Base-by-base conservation (phyloP, 1,284 basidiomycete species). In the Boletus semigastroideus region DNA sequence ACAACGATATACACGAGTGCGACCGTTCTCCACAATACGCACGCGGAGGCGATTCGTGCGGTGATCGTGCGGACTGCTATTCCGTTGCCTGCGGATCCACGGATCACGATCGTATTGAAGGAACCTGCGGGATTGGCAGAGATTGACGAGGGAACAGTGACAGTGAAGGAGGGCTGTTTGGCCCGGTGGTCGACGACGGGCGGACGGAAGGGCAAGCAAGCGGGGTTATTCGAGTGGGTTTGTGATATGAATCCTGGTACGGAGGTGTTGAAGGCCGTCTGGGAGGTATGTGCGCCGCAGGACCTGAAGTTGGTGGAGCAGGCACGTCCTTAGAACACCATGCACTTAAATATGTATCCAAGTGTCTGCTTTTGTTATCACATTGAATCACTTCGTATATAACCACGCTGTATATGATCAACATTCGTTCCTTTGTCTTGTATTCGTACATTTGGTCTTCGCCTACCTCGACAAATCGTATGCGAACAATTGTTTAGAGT, bases 221-320 rank as follows among this genome's bases (percentile, higher is more conserved):
- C 34, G 3, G 62, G 64, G 4, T 14, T 59, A 19, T 64, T 66
- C 20, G 60, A 66, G 39, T 63, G 64, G 61, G 62, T 61, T 13
- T 66, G 54, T 30, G 48, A 55, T 17, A 40, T 65, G 39, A 45
- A 42, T 11, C 54, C 54, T 17, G 61, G 60, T 3, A 59, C 46
- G 44, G 49, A 59, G 46, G 47, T 53, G 19, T 42, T 65, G 46
- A 63, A 63, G 38, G 61, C 53, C 1, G 51, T 65, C 4, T 66
- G 61, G 63, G 55, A 61, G 14, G 61, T 67, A 20, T 52, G 51
- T 36, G 53, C 47, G 2, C 60, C 64, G 4, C 46, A 45, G 30
- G 52, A 52, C 3, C 13, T 67, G 27, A 45, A 46, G 8, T n/a
- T 56, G 16, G 16, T 42, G 3, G 60, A 65, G 42, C 51, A 59